Percentiles rank a stretch among this genome's conserved stretches.
phyloP scores from a whole-genome alignment of 2,329 filamentous ascomycete species.

The Metarhizium album region DNA sequence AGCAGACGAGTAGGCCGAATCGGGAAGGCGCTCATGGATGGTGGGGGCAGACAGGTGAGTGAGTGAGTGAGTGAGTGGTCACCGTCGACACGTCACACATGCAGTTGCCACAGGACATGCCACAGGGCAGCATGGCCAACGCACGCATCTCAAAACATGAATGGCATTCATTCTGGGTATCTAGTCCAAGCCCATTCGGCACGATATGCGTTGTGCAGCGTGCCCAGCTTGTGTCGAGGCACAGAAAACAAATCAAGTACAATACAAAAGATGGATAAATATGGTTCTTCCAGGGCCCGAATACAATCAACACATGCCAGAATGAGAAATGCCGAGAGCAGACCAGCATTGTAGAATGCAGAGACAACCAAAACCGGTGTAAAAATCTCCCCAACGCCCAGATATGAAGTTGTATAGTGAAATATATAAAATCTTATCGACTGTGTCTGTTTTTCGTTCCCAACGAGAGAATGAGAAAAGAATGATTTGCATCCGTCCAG shows the following conservation, averaged over 20 bases:
- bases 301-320: neutral
- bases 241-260: neutral
- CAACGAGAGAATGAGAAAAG: neutral
- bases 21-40: neutral
- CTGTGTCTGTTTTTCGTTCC: no score
- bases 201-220: neutral
- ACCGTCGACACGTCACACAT: no score
- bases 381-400: neutral
- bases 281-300: no score
- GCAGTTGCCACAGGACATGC: neutral
- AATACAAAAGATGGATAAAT: neutral
- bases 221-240: neutral
- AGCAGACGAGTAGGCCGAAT: neutral
- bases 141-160: neutral
- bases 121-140: neutral
- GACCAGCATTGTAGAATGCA: neutral
- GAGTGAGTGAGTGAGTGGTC: no score
- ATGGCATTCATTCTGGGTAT: conserved; percentile 5
- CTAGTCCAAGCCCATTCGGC: conserved; percentile 1
- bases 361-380: neutral
- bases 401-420: neutral
- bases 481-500: neutral
- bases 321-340: neutral
- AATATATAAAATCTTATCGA: neutral
- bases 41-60: no score